These are phyloP conservation scores for Kodamaea neixiangensis DNA, from an alignment of 805 yeast species.

Conservation along the genomic window DNA sequence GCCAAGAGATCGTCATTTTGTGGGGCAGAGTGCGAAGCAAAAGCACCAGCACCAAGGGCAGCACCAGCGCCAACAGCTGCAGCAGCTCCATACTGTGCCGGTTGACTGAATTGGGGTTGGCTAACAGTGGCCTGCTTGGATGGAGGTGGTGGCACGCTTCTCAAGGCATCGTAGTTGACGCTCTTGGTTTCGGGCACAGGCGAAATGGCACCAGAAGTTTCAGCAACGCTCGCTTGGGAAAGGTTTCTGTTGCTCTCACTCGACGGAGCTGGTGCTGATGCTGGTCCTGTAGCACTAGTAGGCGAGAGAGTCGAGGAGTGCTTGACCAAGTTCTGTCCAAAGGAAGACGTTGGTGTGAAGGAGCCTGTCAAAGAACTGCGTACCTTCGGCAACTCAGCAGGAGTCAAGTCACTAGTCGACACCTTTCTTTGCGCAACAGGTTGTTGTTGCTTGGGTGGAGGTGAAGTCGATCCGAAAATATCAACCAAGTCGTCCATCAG, in stretches of 20 bases:
- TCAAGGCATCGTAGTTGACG: constrained; percentile 53
- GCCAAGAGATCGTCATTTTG: constrained; percentile 54
- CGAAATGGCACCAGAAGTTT: neutral
- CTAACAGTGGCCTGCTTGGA: constrained; percentile 19
- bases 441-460: constrained; percentile 17
- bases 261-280: constrained; percentile 1
- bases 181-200: constrained; percentile 13
- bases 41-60: constrained; percentile 17
- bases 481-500: constrained; percentile 68
- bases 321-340: constrained; percentile 71
- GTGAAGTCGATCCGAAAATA: constrained; percentile 37
- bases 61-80: constrained; percentile 12
- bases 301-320: constrained; percentile 33
- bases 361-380: constrained; percentile 35
- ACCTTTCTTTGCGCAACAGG: constrained; percentile 1
- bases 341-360: constrained; percentile 81
- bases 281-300: constrained; percentile 15
- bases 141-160: constrained; percentile 49
- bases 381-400: constrained; percentile 33
- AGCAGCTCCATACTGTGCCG: constrained; percentile 11
- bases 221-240: neutral
- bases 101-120: constrained; percentile 9
- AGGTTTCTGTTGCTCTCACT: neutral
- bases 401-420: constrained; percentile 38
- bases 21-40: neutral